Evolutionary conservation across 148 eudicot genomes (phyloP).

Genomic region (Euryodendron excelsum): DNA sequence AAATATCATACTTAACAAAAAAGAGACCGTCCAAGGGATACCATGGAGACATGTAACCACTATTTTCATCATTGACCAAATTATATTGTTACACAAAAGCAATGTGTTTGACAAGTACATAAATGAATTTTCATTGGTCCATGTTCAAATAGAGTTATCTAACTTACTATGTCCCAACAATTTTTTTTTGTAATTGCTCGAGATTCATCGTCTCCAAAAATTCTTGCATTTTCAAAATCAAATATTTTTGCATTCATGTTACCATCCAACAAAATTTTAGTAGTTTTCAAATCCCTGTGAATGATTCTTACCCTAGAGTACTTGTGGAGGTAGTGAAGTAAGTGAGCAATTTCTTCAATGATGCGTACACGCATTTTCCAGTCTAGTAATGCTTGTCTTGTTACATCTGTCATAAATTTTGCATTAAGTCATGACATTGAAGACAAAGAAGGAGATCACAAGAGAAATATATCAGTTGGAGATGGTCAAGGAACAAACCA

Average conservation of each 20-base stretch:
- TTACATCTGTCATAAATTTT: not conserved
- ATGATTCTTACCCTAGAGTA: not conserved
- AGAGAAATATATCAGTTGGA: not conserved
- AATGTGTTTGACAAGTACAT: no score
- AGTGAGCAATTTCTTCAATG: conserved; percentile 1
- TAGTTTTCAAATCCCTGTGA: not conserved
- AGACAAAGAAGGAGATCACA: not conserved
- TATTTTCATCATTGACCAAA: no score
- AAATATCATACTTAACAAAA: conserved; percentile 10
- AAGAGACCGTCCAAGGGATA: not conserved
- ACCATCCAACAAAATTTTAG: not conserved
- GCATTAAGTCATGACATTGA: not conserved
- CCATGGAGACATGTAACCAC: conserved; percentile 5
- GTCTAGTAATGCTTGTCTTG: not conserved
- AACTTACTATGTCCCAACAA: not conserved
- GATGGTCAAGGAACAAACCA: not conserved
- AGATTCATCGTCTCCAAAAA: not conserved
- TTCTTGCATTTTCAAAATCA: not conserved
- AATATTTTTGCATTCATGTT: not conserved
- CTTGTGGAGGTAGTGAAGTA: not conserved
- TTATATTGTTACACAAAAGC: no score
- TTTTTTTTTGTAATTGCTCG: not conserved
- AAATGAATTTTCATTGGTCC: no score
- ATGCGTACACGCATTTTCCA: not conserved
- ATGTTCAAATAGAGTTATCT: no score